Conservation (phyloP, 202 grass and related monocot genomes). For the Bolboschoenoplectus hybrid region DNA sequence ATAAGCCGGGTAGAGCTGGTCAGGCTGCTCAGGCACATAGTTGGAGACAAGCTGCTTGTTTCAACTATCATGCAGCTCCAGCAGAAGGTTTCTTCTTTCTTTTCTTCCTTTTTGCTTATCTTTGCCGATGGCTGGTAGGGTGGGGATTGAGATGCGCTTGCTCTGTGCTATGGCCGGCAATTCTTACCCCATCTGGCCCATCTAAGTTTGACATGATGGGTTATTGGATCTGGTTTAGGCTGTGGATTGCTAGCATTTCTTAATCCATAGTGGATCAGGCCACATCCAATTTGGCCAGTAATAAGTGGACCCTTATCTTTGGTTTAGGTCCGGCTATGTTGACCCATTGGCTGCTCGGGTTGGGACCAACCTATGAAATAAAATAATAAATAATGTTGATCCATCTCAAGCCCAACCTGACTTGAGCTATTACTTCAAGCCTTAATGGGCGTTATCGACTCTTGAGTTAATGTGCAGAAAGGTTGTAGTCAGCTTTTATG, state of each 20-base stretch:
- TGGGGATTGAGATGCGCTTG: background rate
- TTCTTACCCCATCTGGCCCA: background rate
- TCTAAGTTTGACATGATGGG: background rate
- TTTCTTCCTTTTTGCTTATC: slow-evolving; percentile 8
- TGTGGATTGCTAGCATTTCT: background rate
- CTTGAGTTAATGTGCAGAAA: background rate
- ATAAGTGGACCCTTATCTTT: background rate
- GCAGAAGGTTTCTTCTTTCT: slow-evolving; percentile 51
- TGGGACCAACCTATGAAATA: background rate
- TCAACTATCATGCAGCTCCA: slow-evolving; percentile 67
- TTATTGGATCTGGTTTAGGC: background rate
- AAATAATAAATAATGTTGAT: background rate
- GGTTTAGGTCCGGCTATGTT: background rate
- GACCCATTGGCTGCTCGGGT: background rate
- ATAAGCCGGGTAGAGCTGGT: slow-evolving; percentile 64
- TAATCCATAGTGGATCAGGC: background rate
- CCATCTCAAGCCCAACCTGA: background rate
- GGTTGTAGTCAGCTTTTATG: background rate
- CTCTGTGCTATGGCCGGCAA: background rate
- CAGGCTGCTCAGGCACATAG: slow-evolving; percentile 53
- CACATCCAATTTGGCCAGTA: background rate
- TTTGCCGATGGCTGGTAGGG: background rate
- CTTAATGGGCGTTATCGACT: background rate
- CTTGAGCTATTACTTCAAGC: background rate
- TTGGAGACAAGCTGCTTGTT: slow-evolving; percentile 71